phyloP scores from a whole-genome alignment of 2,329 filamentous ascomycete genomes.

The Trichoderma koningiopsis region DNA sequence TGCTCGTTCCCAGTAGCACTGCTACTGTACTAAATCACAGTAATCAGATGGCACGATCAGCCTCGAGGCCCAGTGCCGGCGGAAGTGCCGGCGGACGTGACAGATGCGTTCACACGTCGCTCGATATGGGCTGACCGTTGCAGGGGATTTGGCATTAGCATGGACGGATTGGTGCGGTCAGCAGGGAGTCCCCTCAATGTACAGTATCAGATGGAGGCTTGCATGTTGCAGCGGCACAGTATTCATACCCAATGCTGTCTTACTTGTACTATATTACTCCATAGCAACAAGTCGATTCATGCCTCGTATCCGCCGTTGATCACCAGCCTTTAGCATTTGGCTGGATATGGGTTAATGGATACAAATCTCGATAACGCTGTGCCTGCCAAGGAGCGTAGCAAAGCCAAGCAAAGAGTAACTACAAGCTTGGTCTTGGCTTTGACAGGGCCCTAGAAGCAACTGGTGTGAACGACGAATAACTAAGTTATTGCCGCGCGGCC shows the following conservation, averaged over 20 bases:
- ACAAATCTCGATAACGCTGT: not conserved
- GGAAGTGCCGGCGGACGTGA: conserved; percentile 11
- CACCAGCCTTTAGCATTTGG: not conserved
- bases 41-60: conserved; percentile 3
- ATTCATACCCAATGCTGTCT: not conserved
- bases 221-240: not conserved
- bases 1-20: not conserved
- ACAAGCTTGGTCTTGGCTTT: not conserved
- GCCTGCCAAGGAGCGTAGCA: not conserved
- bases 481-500: not conserved
- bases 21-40: not conserved
- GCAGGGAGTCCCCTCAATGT: not conserved
- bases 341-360: not conserved
- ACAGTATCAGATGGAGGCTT: not conserved
- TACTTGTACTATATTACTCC: too few species aligned
- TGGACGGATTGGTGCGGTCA: not conserved
- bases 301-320: not conserved
- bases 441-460: not conserved
- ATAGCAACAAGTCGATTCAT: not conserved
- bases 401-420: not conserved
- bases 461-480: not conserved
- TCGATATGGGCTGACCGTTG: not conserved
- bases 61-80: conserved; percentile 2
- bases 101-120: not conserved
- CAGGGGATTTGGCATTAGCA: not conserved